Conservation (phyloP, 208 protist genomes). For the Trichomonas gallinae region DNA sequence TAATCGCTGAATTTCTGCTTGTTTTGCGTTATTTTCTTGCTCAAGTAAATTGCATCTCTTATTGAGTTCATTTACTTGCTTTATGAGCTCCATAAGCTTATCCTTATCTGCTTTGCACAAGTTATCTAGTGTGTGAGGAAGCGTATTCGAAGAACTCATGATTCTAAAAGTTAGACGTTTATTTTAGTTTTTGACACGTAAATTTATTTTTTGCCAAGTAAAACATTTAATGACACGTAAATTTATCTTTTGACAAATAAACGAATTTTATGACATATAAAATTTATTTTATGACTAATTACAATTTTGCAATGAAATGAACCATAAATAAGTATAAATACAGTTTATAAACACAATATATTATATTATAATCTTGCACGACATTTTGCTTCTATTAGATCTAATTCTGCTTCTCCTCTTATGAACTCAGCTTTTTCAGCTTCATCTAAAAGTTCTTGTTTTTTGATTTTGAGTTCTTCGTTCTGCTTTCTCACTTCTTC, state of each 20-base stretch:
- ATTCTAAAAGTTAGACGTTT: neutral
- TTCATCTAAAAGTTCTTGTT: neutral
- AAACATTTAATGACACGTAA: too few species aligned
- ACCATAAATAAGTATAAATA: too few species aligned
- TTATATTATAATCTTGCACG: neutral
- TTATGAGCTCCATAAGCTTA: neutral
- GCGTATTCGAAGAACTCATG: neutral
- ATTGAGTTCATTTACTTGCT: neutral
- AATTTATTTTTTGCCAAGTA: too few species aligned
- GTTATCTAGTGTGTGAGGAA: neutral
- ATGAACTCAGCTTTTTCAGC: neutral
- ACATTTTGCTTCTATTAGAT: neutral
- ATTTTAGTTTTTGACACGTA: neutral
- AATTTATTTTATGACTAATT: too few species aligned
- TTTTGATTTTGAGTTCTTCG: neutral
- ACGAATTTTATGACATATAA: too few species aligned
- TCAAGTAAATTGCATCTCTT: neutral
- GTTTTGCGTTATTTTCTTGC: neutral
- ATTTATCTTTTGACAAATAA: too few species aligned
- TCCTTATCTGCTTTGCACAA: neutral
- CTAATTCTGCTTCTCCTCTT: neutral
- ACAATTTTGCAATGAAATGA: too few species aligned
- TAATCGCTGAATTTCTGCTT: neutral
- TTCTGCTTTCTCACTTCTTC: neutral
- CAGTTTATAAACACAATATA: neutral